Conservation (phyloP, 768 basidiomycete genomes). For the Xerocomus potaroensis region DNA sequence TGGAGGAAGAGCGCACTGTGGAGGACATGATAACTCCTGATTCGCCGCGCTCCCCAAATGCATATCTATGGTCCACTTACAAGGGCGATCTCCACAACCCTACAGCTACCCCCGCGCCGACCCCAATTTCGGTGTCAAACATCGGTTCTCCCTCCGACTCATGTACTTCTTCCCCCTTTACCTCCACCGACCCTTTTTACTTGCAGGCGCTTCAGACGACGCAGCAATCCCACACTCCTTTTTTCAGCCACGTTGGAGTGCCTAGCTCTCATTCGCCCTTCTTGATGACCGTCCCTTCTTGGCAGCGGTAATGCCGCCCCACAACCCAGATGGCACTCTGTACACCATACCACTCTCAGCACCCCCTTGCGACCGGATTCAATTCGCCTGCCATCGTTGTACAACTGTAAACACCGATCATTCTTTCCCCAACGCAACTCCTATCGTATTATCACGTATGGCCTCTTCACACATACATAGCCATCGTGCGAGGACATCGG, state of each 20-base stretch:
- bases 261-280: slow-evolving; percentile 40
- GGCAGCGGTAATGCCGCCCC: slow-evolving; percentile 14
- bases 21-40: slow-evolving; percentile 41
- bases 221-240: slow-evolving; percentile 29
- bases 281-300: slow-evolving; percentile 26
- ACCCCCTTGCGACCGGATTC: slow-evolving; percentile 5
- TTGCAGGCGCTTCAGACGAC: slow-evolving; percentile 39
- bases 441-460: slow-evolving; percentile 6
- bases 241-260: slow-evolving; percentile 37
- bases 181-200: slow-evolving; percentile 49
- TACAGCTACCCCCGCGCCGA: slow-evolving; percentile 16
- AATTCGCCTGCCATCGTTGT: slow-evolving; percentile 13
- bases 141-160: slow-evolving; percentile 22
- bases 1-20: slow-evolving; percentile 43
- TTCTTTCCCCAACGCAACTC: not conserved
- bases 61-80: slow-evolving; percentile 24
- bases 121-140: slow-evolving; percentile 11
- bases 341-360: not conserved
- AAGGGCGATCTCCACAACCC: slow-evolving; percentile 12
- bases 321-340: not conserved
- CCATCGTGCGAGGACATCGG: not conserved
- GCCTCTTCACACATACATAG: slow-evolving; percentile 1
- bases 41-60: slow-evolving; percentile 25
- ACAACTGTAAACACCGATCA: slow-evolving; percentile 2
- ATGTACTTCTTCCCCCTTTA: slow-evolving; percentile 32